Evolutionary conservation across 495 filamentous ascomycete species (phyloP).

Genomic region (Darksidea phi): DNA sequence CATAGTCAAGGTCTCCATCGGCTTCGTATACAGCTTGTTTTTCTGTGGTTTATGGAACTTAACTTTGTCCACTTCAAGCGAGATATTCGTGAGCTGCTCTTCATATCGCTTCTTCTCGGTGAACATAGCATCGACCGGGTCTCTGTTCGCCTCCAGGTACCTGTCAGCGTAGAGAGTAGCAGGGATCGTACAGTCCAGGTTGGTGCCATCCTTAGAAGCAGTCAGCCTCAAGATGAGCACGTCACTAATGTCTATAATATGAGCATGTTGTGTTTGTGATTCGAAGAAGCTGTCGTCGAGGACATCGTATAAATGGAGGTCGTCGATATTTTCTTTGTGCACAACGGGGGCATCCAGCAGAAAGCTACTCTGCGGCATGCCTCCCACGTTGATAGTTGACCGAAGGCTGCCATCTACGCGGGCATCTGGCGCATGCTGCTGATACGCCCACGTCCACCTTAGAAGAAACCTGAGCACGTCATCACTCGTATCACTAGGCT

Average conservation of each 20-base stretch:
- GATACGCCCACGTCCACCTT: slow-evolving; percentile 17
- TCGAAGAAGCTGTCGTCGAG: slow-evolving; percentile 65
- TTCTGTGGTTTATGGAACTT: slow-evolving; percentile 13
- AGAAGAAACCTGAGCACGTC: slow-evolving; percentile 31
- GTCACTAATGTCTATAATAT: slow-evolving; percentile 60
- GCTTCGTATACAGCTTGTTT: slow-evolving; percentile 2
- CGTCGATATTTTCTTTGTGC: slow-evolving; percentile 32
- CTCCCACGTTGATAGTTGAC: slow-evolving; percentile 34
- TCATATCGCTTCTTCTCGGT: slow-evolving; percentile 45
- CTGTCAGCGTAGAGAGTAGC: slow-evolving; percentile 73
- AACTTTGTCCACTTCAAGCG: slow-evolving; percentile 37
- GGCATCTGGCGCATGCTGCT: background rate
- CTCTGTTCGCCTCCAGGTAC: slow-evolving; percentile 61
- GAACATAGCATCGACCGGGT: slow-evolving; percentile 13
- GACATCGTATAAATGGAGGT: slow-evolving; percentile 65
- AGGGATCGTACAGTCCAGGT: slow-evolving; percentile 65
- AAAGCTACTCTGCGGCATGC: slow-evolving; percentile 44
- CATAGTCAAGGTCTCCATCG: slow-evolving; percentile 20
- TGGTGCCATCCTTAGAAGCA: slow-evolving; percentile 47
- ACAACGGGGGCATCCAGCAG: slow-evolving; percentile 47
- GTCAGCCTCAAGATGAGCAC: slow-evolving; percentile 64
- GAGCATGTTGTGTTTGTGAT: slow-evolving; percentile 51
- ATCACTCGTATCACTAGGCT: background rate
- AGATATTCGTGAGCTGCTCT: slow-evolving; percentile 37
- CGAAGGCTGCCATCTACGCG: slow-evolving; percentile 4